These are phyloP conservation scores for Papiliotrema fonsecae DNA, from an alignment of 1,284 basidiomycete species.

Conservation along the genomic window DNA sequence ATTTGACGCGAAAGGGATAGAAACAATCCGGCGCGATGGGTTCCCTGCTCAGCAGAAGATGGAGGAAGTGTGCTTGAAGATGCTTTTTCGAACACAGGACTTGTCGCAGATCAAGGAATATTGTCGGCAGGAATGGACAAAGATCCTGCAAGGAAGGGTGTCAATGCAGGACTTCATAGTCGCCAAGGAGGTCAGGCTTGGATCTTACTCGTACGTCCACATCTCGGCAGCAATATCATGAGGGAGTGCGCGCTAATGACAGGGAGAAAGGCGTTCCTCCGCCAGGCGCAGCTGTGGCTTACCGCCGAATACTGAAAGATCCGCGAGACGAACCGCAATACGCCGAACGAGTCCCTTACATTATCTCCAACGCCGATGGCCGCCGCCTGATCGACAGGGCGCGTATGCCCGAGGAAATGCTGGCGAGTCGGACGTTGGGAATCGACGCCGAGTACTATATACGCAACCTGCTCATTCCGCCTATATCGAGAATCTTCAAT, in stretches of 20 bases:
- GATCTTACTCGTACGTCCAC: conserved; percentile 71
- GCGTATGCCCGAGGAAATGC: conserved; percentile 69
- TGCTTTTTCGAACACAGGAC: conserved; percentile 83
- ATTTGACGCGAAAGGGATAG: conserved; percentile 97
- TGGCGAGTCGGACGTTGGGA: conserved; percentile 61
- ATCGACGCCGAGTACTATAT: conserved; percentile 91
- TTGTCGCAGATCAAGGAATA: conserved; percentile 84
- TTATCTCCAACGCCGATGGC: conserved; percentile 68
- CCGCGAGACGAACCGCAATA: conserved; percentile 81
- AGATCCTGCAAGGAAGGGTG: conserved; percentile 72
- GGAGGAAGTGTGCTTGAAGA: conserved; percentile 81
- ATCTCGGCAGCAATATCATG: not conserved
- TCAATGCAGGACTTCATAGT: conserved; percentile 89
- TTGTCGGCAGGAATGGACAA: conserved; percentile 78
- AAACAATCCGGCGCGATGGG: conserved; percentile 89
- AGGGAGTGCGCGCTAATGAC: conserved; percentile 7
- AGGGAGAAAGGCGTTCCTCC: conserved; percentile 78
- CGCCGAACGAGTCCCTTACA: conserved; percentile 87
- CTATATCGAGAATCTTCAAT: conserved; percentile 84
- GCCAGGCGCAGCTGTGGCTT: conserved; percentile 83
- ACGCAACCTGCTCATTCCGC: conserved; percentile 76
- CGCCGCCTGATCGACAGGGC: conserved; percentile 76
- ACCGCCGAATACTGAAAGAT: conserved; percentile 68
- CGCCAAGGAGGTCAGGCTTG: conserved; percentile 87
- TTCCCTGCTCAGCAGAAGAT: conserved; percentile 83